phyloP scores from a whole-genome alignment of 2,329 filamentous ascomycete species.

The Hymenoscyphus repandus region DNA sequence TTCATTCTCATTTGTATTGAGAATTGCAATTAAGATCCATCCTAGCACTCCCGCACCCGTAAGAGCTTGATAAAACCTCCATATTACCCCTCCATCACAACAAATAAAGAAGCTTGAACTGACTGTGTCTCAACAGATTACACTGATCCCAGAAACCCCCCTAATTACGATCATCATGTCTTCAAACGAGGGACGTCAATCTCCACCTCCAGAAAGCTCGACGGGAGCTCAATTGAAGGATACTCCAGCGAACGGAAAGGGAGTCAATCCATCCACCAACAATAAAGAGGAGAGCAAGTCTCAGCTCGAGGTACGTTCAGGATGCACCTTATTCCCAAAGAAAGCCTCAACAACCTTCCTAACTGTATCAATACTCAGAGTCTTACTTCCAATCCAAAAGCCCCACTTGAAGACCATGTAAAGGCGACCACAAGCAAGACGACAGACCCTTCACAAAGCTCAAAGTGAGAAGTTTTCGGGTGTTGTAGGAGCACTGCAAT shows the following conservation, averaged over 20 bases:
- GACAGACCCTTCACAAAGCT: slow-evolving; percentile 3
- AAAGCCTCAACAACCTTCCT: not conserved
- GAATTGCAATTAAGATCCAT: no score
- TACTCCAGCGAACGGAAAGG: slow-evolving; percentile 51
- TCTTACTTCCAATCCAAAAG: slow-evolving; percentile 61
- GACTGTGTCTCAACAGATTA: not conserved
- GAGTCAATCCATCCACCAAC: slow-evolving; percentile 47
- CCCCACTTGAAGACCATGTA: slow-evolving; percentile 54
- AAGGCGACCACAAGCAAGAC: slow-evolving; percentile 43
- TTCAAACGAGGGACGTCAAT: slow-evolving; percentile 63
- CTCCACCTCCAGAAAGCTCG: slow-evolving; percentile 68
- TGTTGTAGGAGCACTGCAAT: no score
- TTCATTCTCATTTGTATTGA: not conserved
- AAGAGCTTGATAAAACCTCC: not conserved
- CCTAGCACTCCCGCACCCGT: not conserved
- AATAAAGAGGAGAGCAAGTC: slow-evolving; percentile 48
- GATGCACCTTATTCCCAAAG: not conserved
- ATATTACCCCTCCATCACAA: slow-evolving; percentile 2
- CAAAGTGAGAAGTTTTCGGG: not conserved
- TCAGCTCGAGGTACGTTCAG: slow-evolving; percentile 39
- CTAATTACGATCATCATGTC: not conserved
- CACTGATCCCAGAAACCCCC: not conserved
- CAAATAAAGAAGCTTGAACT: not conserved
- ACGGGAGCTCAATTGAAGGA: slow-evolving; percentile 58
- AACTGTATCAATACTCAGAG: slow-evolving; percentile 33